Evolutionary conservation across 2,329 filamentous ascomycete species (phyloP), one percentile per base, ranked within the genome.

Genomic region (Sporothrix pseudoabietina): DNA sequence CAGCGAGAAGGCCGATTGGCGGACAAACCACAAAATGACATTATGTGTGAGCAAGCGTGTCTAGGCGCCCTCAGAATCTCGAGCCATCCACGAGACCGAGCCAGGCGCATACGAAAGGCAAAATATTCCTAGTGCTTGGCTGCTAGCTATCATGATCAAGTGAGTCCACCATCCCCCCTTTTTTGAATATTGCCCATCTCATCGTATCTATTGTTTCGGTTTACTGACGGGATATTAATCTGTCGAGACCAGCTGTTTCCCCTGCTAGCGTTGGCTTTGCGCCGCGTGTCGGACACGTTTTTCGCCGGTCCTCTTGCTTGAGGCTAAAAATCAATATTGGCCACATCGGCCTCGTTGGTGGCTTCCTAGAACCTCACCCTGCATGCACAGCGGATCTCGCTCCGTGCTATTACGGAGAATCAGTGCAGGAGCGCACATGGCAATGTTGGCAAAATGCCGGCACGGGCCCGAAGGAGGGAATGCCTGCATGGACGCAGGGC

Each of bases 281-380:
- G 39, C 61, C 22, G 61, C 26, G 30, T 68, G 65, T 52, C 65
- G 44, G 65, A 68, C 65, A 35, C 65, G 44, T 68, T 68, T 68
- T 52, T 63, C 9, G 7, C 22, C 6, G 22, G 41, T 4, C 3
- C 44, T 30, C 44, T 68, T 52, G 16, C 41, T 68, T 52, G 30
- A 32, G 26, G 44, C 44, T 68, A 52, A 68, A 68, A 41, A 30
- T 14, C 35, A 63, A 63, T 63, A 63, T 44, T 63, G 39, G 39
- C 61, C 61, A 52, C 12, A 52, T 52, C 26, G 22, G 49, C 22
- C 12, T 30, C 47, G 47, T 22, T 30, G 39, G 39, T 41, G 22
- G 10, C 22, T 65, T 65, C 9, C 39, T 47, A n/a, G 39, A 47
- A 65, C 12, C 4, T 47, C 61, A 47, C 61, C 30, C 39, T 44